Evolutionary conservation across 31 red algal genomes (phyloP), one percentile per base, ranked within the genome.

Genomic region (Asparagopsis taxiformis): DNA sequence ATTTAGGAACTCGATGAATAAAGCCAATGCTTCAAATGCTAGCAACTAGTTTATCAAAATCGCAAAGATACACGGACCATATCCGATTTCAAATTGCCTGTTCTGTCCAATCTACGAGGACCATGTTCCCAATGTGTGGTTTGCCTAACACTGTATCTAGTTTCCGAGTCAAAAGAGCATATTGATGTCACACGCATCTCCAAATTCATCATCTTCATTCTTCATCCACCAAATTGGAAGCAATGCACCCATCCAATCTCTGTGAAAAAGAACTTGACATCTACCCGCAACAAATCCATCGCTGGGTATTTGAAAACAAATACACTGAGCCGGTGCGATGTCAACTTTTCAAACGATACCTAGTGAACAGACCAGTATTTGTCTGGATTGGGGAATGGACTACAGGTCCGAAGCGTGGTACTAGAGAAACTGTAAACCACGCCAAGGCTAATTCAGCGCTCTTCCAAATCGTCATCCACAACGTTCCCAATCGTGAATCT

Each of bases 361-460:
- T 80, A 24, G 76, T 51, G 1, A 69, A 69, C 64, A 67, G 60
- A 46, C 63, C 76, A 31, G 33, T 49, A 35, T 68, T 55, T 15
- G 59, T 66, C 29, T 80, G 76, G 76, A 41, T 80, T 30, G 76
- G 76, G 25, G 76, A 80, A 28, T 80, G 76, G 76, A 50, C 39
- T 28, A 22, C 51, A 9, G 54, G 57, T 19, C 63, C 64, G 2
- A 54, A 36, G 41, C n/a, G 52, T 2, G 22, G 54, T n/a, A 43
- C 64, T 24, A 58, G 35, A 31, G 50, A 39, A 1, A 38, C 69
- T 33, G 76, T 69, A 44, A 58, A 69, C 17, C 63, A 80, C 31
- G 76, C 76, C 28, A 68, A 55, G 23, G 76, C 76, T 41, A 80
- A 80, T 35, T 16, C 64, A 1, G 76, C 76, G 30, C 41, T 83